Conservation (phyloP, 2,329 filamentous ascomycete species). For the Fusarium scirpi region DNA sequence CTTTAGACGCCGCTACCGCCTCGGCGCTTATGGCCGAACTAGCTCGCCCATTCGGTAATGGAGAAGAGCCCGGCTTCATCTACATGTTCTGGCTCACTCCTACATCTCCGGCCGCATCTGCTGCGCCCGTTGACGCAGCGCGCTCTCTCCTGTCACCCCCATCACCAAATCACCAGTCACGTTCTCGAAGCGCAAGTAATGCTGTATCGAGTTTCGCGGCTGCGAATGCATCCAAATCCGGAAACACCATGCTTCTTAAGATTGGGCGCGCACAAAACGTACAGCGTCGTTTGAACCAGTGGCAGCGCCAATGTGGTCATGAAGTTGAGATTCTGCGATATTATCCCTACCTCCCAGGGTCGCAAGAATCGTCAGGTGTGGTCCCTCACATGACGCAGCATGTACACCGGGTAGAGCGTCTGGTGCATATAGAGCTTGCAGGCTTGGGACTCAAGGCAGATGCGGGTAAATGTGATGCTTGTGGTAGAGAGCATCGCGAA, state of each 20-base stretch:
- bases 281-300: constrained; percentile 89
- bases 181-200: constrained; percentile 65
- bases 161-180: constrained; percentile 51
- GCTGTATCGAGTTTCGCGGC: constrained; percentile 64
- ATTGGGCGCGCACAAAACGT: constrained; percentile 83
- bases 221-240: constrained; percentile 39
- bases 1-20: constrained; percentile 74
- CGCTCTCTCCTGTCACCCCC: constrained; percentile 69
- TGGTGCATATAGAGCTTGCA: constrained; percentile 91
- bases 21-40: constrained; percentile 82
- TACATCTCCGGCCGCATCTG: constrained; percentile 57
- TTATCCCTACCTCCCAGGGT: constrained; percentile 81
- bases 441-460: constrained; percentile 67
- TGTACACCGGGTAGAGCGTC: constrained; percentile 86
- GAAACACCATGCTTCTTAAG: constrained; percentile 72
- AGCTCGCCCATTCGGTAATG: constrained; percentile 73
- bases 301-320: constrained; percentile 93
- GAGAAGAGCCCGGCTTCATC: constrained; percentile 87
- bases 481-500: constrained; percentile 87
- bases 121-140: constrained; percentile 69
- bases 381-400: constrained; percentile 80
- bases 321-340: constrained; percentile 88
- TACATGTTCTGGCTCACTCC: constrained; percentile 99
- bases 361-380: constrained; percentile 44
- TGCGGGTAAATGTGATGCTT: constrained; percentile 74